phyloP scores from a whole-genome alignment of 2,329 filamentous ascomycete species.

The Fusarium brachygibbosum region DNA sequence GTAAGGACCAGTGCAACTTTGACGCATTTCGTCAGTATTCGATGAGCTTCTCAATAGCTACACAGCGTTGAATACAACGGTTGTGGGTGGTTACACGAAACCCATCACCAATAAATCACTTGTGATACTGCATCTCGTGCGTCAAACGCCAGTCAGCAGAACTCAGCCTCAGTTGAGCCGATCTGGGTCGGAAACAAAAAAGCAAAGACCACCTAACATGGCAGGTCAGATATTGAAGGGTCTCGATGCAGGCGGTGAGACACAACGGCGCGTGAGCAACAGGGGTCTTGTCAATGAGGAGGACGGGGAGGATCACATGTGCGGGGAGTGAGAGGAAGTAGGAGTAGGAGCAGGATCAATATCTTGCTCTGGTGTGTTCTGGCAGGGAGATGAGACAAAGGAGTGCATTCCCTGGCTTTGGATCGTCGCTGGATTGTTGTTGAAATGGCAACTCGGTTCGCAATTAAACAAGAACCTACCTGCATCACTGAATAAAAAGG shows the following conservation, averaged over 20 bases:
- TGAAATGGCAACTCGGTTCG: background rate
- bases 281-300: background rate
- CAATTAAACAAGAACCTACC: background rate
- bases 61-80: background rate
- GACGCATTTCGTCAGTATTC: background rate
- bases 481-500: background rate
- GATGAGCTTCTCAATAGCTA: background rate
- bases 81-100: conserved; percentile 1
- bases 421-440: conserved; percentile 4
- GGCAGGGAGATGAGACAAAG: conserved; percentile 8
- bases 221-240: conserved; percentile 1
- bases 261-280: conserved; percentile 35
- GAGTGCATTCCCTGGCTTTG: background rate
- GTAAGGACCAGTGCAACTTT: background rate
- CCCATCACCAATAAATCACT: background rate
- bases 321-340: background rate
- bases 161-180: conserved; percentile 19
- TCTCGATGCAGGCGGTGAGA: conserved; percentile 36
- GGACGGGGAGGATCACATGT: conserved; percentile 3
- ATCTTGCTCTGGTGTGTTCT: background rate
- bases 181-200: conserved; percentile 10
- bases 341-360: background rate
- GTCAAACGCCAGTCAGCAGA: conserved; percentile 9
- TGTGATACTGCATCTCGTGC: conserved; percentile 11
- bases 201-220: background rate